phyloP scores from a whole-genome alignment of 2,329 filamentous ascomycete genomes.

The Fonsecaea multimorphosa region DNA sequence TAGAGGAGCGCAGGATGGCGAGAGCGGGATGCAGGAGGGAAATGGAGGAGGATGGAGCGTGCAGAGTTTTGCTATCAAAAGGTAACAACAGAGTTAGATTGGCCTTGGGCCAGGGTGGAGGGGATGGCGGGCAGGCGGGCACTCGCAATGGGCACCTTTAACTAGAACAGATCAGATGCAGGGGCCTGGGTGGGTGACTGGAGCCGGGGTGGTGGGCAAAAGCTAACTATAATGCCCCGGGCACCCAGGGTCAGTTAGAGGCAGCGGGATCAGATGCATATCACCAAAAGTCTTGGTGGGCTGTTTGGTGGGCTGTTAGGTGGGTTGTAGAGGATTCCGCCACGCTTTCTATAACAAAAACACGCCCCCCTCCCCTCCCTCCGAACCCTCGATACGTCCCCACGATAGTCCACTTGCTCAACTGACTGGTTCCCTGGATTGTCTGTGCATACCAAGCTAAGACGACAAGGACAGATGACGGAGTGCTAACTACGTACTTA shows the following conservation, averaged over 20 bases:
- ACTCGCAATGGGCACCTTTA: conserved; percentile 2
- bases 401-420: conserved; percentile 5
- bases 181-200: neutral
- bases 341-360: neutral
- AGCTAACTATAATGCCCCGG: conserved; percentile 2
- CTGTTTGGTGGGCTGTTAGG: neutral
- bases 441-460: conserved; percentile 3
- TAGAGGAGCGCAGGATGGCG: conserved; percentile 1
- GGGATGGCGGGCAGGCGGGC: neutral
- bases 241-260: conserved; percentile 2
- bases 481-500: conserved; percentile 3
- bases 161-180: conserved; percentile 2
- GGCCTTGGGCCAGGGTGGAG: conserved; percentile 17
- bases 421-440: conserved; percentile 5
- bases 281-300: conserved; percentile 10
- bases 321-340: conserved; percentile 10
- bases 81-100: conserved; percentile 30
- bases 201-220: neutral
- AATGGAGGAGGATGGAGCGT: conserved; percentile 26
- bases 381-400: conserved; percentile 5
- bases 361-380: no score
- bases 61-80: conserved; percentile 34
- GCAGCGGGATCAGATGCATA: conserved; percentile 15
- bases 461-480: neutral
- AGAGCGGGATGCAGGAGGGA: conserved; percentile 15